Base-by-base conservation (phyloP, 2,329 filamentous ascomycete species). In the Monilinia fructigena region DNA sequence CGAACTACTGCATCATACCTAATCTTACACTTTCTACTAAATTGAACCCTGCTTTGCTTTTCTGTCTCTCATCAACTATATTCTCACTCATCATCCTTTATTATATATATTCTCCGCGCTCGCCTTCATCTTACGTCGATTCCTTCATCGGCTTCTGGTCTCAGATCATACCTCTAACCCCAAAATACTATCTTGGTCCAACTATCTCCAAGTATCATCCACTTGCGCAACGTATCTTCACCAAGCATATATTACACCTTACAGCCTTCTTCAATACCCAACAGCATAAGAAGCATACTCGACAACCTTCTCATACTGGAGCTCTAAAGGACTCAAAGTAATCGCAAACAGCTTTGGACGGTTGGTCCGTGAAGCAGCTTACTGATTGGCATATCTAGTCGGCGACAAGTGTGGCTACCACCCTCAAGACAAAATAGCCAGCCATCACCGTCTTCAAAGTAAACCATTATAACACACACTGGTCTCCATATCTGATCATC, bases 401-500 rank as follows among this genome's bases (percentile, higher is more conserved):
- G 69, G 69, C 67, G 68, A 71, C 65, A 71, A 60, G 55, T 50
- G 69, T 72, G 72, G 72, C 69, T 71, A 69, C 65, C 59, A 63
- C 48, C 48, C 64, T 40, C 59, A 65, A 66, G 65, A 68, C 68
- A 72, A 63, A 55, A 69, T 61, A 65, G 66, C 71, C 68, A 69
- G 68, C 70, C 66, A 65, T 70, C 68, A 68, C 70, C 67, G 72
- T 74, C 72, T 72, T 0, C 93, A 93, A 0, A 83, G 28, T 10
- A 62, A 96, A 31, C 84, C 14, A 18, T 18, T 47, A 45, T 55
- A 60, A 97, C 58, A 92, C 91, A 8, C n/a, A 84, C 86, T 81
- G 92, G 14, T 92, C 88, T 1, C 80, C 84, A 10, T 90, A 89
- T 45, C 90, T 91, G 0, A 98, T 96, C 78, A 86, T 70, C 90